Evolutionary conservation across 2,329 filamentous ascomycete species (phyloP).

Genomic region (Cyphellophora europaea): DNA sequence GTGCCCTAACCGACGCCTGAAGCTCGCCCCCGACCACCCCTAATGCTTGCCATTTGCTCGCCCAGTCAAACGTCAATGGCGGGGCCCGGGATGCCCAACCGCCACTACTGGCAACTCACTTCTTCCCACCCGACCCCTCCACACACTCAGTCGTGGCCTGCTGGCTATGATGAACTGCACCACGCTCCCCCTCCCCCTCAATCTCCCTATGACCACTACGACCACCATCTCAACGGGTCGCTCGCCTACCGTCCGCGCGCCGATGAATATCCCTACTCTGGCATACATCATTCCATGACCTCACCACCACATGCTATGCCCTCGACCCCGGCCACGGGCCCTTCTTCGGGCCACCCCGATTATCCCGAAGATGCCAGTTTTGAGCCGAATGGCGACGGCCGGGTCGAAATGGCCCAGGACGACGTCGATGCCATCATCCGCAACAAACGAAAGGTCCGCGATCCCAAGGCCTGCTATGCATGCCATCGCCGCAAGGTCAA

Average conservation of each 20-base stretch:
- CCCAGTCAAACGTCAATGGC: not conserved
- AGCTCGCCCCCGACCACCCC: too few species aligned
- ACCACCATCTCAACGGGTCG: slow-evolving; percentile 3
- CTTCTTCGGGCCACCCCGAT: slow-evolving; percentile 6
- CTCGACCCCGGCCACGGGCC: not conserved
- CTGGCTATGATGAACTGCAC: not conserved
- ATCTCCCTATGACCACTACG: slow-evolving; percentile 4
- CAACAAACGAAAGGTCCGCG: slow-evolving; percentile 37
- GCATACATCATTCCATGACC: not conserved
- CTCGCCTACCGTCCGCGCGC: slow-evolving; percentile 1
- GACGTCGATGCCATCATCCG: slow-evolving; percentile 39
- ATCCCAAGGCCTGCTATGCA: slow-evolving; percentile 29
- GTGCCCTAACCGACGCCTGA: too few species aligned
- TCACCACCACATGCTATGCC: not conserved
- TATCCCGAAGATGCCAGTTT: slow-evolving; percentile 11
- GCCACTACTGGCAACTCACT: not conserved
- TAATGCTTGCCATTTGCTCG: slow-evolving; percentile 1
- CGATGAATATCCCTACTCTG: not conserved
- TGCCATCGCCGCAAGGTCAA: slow-evolving; percentile 27
- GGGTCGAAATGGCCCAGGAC: slow-evolving; percentile 31
- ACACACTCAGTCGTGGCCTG: not conserved
- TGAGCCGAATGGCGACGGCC: slow-evolving; percentile 9
- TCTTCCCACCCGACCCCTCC: not conserved
- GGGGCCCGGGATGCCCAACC: not conserved
- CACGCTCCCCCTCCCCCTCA: not conserved